Evolutionary conservation across 2,329 filamentous ascomycete species (phyloP), one percentile per base, ranked within the genome.

Genomic region (Cladosporium colombiae): DNA sequence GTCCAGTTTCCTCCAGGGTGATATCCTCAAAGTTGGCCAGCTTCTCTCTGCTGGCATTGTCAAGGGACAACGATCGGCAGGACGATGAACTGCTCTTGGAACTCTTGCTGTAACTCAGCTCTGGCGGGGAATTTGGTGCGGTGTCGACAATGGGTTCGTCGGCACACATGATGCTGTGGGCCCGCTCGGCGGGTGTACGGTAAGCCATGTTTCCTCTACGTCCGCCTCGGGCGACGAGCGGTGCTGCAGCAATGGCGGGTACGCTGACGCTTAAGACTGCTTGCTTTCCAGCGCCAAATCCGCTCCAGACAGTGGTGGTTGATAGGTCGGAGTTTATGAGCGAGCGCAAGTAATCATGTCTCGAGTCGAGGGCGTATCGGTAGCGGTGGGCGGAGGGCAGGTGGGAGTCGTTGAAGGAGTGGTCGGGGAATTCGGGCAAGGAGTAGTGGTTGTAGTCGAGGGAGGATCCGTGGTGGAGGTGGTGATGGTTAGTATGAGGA

Each of bases 21-120:
- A 97, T 97, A 70, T 97, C 94, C 77, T 98, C 94, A 73, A 97
- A 97, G 77, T 97, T 89, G 69, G 88, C 88, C 66, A 90, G 86
- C 74, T 96, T 91, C 74, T 89, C 88, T 29, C 80, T 63, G 25
- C 66, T 78, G 71, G 77, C 75, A 67, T 78, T 76, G 56, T 78
- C 75, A 73, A 87, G 90, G 68, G 86, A 88, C 65, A 90, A 89
- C 44, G 93, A 96, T 72, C 89, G 90, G 74, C 94, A 91, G 59
- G 92, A 96, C 5, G 92, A 96, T n/a, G 72, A 73, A 23, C 72
- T 74, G 31, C 92, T 93, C 79, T 95, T 96, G 70, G 92, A 96
- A 68, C 92, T 95, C 78, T 94, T 96, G 67, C 92, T 96, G 71
- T 84, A 85, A 69, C 90, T 92, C 80, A 73, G 55, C 29, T 70